Base-by-base conservation (phyloP, 192 early-diverging fungal species). In the Coemansia sp. region DNA sequence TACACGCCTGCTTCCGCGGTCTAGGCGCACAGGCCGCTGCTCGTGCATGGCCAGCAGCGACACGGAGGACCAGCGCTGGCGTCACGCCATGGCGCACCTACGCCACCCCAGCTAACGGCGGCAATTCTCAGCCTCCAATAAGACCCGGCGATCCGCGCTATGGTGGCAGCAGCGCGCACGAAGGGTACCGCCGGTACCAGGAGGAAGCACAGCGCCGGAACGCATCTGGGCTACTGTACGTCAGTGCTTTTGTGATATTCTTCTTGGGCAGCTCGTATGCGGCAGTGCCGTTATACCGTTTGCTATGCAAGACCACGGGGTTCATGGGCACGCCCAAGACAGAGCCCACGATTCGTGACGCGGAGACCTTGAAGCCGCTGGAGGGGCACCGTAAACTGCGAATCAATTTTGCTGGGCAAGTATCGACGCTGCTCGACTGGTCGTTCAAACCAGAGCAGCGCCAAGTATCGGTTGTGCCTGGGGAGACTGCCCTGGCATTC, bases 401-500 rank as follows among this genome's bases (percentile, higher is more conserved):
- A 42, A 77, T 94, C 66, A 85, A 85, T 76, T 90, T 93, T 77
- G 87, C 88, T 12, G 87, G 89, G 23, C 88, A 92, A 63, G 90
- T 88, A 4, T 92, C 93, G 2, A 91, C 92, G 10, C 51, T 86
- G 25, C 86, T 98, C 70, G 85, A 92, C 37, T 99, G 97, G 97
- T 86, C 87, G 25, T 97, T 99, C 70, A 85, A 85, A 36, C 97
- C 97, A 1, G 90, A 96, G 74, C 93, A 94, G 39, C 84, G 89
- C 14, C 89, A 94, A 63, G 89, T 99, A 34, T 82, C 75, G 9
- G 92, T 99, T n/a, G 84, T 95, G 8, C 97, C 97, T 10, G 97
- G 97, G 0, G 97, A 99, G 70, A 98, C 97, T 0, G 94, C 95
- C 7, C 72, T 99, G 63, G 94, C 97, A 6, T 99, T 99, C 70